A percentile compares a stretch with the other conserved stretches of the same genome.
These are phyloP conservation scores for Phanerochaete carnosa DNA, from an alignment of 768 basidiomycete genomes.

Conservation along the genomic window DNA sequence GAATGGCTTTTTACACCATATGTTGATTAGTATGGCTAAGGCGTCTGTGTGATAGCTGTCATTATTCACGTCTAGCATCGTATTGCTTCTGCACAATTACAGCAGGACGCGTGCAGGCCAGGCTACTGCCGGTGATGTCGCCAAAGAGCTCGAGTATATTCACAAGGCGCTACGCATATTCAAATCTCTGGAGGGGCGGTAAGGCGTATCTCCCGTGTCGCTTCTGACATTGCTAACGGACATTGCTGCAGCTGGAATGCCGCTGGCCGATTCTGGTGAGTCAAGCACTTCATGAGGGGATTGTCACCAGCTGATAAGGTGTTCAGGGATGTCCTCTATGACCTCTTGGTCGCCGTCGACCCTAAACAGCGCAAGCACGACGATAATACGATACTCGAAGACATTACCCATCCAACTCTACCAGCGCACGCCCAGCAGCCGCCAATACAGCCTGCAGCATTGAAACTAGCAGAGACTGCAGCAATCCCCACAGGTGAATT, in stretches of 20 bases:
- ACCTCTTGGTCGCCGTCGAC: not conserved
- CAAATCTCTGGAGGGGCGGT: not conserved
- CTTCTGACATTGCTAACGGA: not conserved
- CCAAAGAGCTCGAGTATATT: not conserved
- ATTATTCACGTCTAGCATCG: conserved; percentile 37
- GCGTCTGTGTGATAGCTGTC: not conserved
- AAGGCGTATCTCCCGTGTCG: not conserved
- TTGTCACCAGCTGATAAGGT: not conserved
- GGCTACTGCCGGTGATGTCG: not conserved
- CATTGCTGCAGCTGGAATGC: not conserved
- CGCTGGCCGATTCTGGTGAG: not conserved
- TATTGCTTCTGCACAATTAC: conserved; percentile 13
- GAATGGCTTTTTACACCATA: not conserved
- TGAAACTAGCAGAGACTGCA: no score
- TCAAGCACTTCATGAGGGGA: not conserved
- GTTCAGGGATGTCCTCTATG: not conserved
- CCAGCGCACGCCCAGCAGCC: not conserved
- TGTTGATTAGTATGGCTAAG: not conserved
- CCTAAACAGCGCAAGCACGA: not conserved
- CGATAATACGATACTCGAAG: not conserved
- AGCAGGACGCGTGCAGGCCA: not conserved
- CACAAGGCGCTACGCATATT: conserved; percentile 39
- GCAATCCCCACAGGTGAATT: no score
- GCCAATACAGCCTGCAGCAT: not conserved
- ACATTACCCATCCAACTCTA: not conserved